These are phyloP conservation scores for Neodidymelliopsis sp. DNA, from an alignment of 2,329 filamentous ascomycete genomes.

Conservation along the genomic window DNA sequence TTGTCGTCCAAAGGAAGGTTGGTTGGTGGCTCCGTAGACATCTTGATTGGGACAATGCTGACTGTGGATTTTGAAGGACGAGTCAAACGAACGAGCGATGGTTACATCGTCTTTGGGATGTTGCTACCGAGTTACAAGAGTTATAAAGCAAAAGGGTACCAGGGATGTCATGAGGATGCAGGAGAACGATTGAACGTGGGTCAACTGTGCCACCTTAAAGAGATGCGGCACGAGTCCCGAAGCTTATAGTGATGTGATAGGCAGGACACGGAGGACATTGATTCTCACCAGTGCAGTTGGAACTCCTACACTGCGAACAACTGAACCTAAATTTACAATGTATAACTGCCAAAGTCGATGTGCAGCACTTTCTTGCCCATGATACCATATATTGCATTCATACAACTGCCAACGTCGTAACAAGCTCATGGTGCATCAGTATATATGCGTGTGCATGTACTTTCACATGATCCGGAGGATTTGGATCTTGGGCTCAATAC, in stretches of 20 bases:
- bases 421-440: constrained; percentile 5
- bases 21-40: background rate
- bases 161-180: constrained; percentile 6
- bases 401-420: background rate
- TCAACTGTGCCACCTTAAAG: constrained; percentile 6
- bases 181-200: constrained; percentile 1
- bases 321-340: background rate
- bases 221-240: background rate
- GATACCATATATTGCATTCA: background rate
- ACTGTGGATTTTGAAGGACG: background rate
- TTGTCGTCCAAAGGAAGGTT: constrained; percentile 9
- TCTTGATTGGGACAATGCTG: background rate
- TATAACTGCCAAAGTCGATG: background rate
- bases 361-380: background rate
- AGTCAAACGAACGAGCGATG: background rate
- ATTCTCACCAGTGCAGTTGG: no score
- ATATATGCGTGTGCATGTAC: background rate
- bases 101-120: background rate
- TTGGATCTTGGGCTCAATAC: background rate
- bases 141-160: constrained; percentile 7
- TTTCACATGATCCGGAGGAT: constrained; percentile 7
- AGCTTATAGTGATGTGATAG: background rate
- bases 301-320: background rate
- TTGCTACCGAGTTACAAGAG: background rate
- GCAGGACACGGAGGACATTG: background rate